Evolutionary conservation across 257 asterid species (phyloP), one percentile per base, ranked within the genome.

Genomic region (Salvia rosmarinus): DNA sequence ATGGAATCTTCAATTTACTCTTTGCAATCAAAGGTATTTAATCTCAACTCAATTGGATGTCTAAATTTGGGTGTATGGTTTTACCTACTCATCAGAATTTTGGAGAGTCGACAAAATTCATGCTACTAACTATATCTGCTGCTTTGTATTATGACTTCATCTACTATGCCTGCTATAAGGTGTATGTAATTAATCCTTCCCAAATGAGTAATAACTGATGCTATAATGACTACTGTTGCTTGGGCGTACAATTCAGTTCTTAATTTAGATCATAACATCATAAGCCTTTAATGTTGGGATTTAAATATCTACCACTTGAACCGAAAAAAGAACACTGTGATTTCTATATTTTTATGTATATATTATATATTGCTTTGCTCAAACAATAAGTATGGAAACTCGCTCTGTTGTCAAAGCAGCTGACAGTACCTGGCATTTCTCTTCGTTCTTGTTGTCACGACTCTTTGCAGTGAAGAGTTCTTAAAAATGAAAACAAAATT

Each of bases 1-100:
- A 81, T 92, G 95, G 87, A 86, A 71, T 83, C 92, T 73, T 88
- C 98, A 7, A 72, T 88, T 52, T 78, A 87, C 72, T 72, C 92
- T 74, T 86, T 77, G 74, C 85, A 78, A 21, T 17, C 80, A 34
- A 86, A 85, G 96, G 96, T 90, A 68, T 82, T 56, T 57, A 37
- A 63, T 66, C 54, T 60, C 60, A 39, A 59, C 57, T 34, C 21
- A 58, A 4, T 57, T 52, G 35, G 10, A 73, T 67, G 34, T 44
- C 20, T 40, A 25, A 7, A 56, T 58, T 65, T 37, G 20, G 6
- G 65, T 25, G 51, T 51, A 58, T 43, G 55, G 47, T 25, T 28
- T n/a, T 32, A 21, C 54, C 52, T 59, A 30, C 63, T 51, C 37
- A 14, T 63, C 34, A 6, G 40, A 52, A 16, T n/a, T 4, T 23